Percentiles rank a stretch among this genome's conserved stretches.
Evolutionary conservation across 352 stramenopile genomes (phyloP).

Genomic region (Phytophthora aleatoria): DNA sequence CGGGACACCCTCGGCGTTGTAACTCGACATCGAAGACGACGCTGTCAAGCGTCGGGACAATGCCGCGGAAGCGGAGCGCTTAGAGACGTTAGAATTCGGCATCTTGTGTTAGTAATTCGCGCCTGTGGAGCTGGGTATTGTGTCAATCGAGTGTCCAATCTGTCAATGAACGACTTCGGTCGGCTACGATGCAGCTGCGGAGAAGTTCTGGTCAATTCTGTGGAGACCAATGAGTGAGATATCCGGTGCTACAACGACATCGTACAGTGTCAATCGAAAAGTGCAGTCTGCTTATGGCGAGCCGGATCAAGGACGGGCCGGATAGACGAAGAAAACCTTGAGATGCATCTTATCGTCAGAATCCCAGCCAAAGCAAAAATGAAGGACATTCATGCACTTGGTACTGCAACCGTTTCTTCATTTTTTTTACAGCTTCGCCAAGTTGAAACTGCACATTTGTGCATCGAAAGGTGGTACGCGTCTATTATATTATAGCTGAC

Average conservation of each 20-base stretch:
- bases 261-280: slow-evolving; percentile 20
- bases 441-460: background rate
- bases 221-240: slow-evolving; percentile 18
- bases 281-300: background rate
- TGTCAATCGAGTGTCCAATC: slow-evolving; percentile 15
- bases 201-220: background rate
- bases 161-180: slow-evolving; percentile 28
- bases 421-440: background rate
- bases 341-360: slow-evolving; percentile 20
- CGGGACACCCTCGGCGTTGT: slow-evolving; percentile 8
- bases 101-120: slow-evolving; percentile 16
- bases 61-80: slow-evolving; percentile 15
- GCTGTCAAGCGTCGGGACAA: slow-evolving; percentile 16
- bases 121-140: background rate
- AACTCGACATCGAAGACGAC: slow-evolving; percentile 27
- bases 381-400: background rate
- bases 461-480: background rate
- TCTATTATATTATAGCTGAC: background rate
- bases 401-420: background rate
- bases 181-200: slow-evolving; percentile 3
- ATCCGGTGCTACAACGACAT: slow-evolving; percentile 19
- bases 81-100: slow-evolving; percentile 12
- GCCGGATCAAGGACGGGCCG: slow-evolving; percentile 14
- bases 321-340: slow-evolving; percentile 17
- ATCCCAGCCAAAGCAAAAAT: background rate